These are phyloP conservation scores for Colletotrichum cereale DNA, from an alignment of 2,329 filamentous ascomycete genomes.

Conservation along the genomic window DNA sequence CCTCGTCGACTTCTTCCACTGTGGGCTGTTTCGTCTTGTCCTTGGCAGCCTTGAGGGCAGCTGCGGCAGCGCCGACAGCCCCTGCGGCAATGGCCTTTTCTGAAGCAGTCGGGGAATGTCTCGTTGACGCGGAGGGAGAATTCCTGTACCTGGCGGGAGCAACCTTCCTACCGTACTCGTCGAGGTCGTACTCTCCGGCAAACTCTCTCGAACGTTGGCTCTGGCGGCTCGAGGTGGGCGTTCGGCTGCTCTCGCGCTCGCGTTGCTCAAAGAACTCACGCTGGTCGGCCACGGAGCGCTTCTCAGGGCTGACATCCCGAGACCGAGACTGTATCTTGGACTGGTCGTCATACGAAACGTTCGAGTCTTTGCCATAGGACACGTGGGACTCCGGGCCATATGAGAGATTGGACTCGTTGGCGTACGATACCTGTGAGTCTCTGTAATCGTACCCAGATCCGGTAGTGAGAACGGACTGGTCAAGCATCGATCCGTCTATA, in stretches of 20 bases:
- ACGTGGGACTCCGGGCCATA: conserved; percentile 45
- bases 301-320: conserved; percentile 56
- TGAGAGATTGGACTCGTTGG: conserved; percentile 59
- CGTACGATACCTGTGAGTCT: conserved; percentile 42
- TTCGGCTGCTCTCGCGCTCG: conserved; percentile 55
- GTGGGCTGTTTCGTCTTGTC: conserved; percentile 54
- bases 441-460: conserved; percentile 55
- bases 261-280: conserved; percentile 55
- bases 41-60: conserved; percentile 63
- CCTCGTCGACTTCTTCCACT: conserved; percentile 49
- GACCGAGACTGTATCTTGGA: conserved; percentile 47
- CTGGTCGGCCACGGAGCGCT: conserved; percentile 56
- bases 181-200: conserved; percentile 66
- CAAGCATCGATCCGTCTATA: conserved; percentile 77
- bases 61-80: conserved; percentile 66
- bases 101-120: conserved; percentile 66
- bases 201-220: conserved; percentile 59
- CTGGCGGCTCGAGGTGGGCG: conserved; percentile 50
- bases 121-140: conserved; percentile 64
- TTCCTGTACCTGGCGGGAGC: conserved; percentile 59
- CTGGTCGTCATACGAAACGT: conserved; percentile 50
- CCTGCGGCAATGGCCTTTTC: conserved; percentile 70
- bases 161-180: conserved; percentile 70
- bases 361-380: conserved; percentile 52
- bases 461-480: conserved; percentile 76